Percentiles rank a stretch among this genome's conserved stretches.
Conservation (phyloP, 2,329 filamentous ascomycete genomes). For the Cladosporium halotolerans region DNA sequence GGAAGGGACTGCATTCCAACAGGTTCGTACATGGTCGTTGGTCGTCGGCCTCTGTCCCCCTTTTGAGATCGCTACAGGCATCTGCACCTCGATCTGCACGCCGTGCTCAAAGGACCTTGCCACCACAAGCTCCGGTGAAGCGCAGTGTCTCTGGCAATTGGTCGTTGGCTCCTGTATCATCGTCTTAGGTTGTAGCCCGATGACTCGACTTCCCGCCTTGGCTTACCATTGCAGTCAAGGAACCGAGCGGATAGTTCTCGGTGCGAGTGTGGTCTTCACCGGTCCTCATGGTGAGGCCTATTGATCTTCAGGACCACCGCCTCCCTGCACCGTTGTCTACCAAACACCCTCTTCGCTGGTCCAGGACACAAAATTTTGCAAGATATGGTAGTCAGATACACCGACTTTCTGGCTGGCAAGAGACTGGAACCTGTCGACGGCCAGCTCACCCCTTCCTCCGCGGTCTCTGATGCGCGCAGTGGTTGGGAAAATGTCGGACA, state of each 20-base stretch:
- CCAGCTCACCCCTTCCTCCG: background rate
- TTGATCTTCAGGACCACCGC: background rate
- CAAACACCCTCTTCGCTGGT: background rate
- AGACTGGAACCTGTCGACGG: constrained; percentile 1
- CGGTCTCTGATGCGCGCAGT: background rate
- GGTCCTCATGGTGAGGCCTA: background rate
- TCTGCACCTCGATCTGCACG: background rate
- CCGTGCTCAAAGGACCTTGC: background rate
- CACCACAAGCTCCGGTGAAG: constrained; percentile 1
- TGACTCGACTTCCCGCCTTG: background rate
- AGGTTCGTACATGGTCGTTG: background rate
- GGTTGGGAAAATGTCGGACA: background rate
- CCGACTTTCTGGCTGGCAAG: background rate
- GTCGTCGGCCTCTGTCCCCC: too few relatives aligned
- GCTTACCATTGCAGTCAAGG: background rate
- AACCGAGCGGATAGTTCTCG: background rate
- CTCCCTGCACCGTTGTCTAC: background rate
- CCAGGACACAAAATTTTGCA: background rate
- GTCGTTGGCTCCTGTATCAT: background rate
- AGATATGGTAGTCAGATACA: background rate
- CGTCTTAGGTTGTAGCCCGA: background rate
- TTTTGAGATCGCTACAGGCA: background rate
- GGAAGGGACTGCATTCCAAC: too few relatives aligned
- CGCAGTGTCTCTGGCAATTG: background rate
- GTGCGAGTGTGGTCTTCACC: background rate